Percentiles rank a stretch among this genome's conserved stretches.
phyloP scores from a whole-genome alignment of 805 yeast species.

The Ogataea populi-albae region DNA sequence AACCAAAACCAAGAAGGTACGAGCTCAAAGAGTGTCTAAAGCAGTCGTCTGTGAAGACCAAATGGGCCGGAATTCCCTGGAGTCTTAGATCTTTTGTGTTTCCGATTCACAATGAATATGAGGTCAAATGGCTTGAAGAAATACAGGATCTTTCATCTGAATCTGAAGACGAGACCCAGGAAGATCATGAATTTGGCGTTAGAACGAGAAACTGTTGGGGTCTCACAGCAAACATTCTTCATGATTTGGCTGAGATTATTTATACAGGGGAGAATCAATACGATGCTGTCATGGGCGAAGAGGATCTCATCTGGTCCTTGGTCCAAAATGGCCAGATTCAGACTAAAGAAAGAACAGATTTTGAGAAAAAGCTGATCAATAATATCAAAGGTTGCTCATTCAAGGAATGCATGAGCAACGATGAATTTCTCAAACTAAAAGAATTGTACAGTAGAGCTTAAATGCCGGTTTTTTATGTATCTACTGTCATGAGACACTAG shows the following conservation, averaged over 20 bases:
- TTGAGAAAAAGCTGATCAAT: constrained; percentile 53
- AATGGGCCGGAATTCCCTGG: constrained; percentile 78
- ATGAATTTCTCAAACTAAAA: constrained; percentile 42
- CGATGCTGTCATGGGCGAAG: constrained; percentile 51
- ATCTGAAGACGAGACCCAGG: constrained; percentile 41
- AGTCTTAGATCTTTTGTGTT: constrained; percentile 59
- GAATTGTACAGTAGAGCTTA: constrained; percentile 35
- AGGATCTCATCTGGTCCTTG: constrained; percentile 58
- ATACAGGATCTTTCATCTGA: constrained; percentile 60
- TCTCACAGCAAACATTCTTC: constrained; percentile 73
- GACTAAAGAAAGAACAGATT: constrained; percentile 43
- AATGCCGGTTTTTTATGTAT: constrained; percentile 1
- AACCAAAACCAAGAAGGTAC: constrained; percentile 29
- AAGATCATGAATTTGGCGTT: constrained; percentile 37
- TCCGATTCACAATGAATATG: constrained; percentile 51
- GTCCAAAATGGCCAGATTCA: constrained; percentile 51
- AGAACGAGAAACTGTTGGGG: constrained; percentile 78
- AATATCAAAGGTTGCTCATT: constrained; percentile 41
- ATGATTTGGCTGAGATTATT: constrained; percentile 59
- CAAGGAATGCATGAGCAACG: constrained; percentile 41
- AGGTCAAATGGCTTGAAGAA: constrained; percentile 61
- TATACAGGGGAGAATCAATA: constrained; percentile 38
- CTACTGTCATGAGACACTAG: neutral
- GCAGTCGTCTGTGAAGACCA: constrained; percentile 35
- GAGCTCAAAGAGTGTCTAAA: constrained; percentile 34